A percentile compares a stretch with the other conserved stretches of the same genome.
These are phyloP conservation scores for Euphrasia arctica DNA, from an alignment of 305 asterid species.

Conservation along the genomic window DNA sequence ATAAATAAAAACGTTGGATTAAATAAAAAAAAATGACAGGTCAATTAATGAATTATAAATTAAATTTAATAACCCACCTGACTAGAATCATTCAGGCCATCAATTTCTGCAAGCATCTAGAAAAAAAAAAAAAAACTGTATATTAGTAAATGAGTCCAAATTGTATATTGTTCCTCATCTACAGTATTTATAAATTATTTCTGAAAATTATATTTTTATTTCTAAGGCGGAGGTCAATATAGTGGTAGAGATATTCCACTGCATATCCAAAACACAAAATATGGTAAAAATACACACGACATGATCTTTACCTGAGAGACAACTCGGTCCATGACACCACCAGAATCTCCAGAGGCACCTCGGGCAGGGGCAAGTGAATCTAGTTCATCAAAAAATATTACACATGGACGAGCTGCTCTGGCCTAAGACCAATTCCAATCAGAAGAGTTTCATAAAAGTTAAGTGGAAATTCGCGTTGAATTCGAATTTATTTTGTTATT, in stretches of 20 bases:
- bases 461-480: slow-evolving; percentile 4
- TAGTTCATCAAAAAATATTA: slow-evolving; percentile 95
- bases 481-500: neutral
- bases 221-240: too few species aligned
- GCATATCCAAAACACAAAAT: slow-evolving; percentile 5
- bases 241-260: neutral
- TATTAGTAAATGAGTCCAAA: slow-evolving; percentile 22
- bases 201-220: too few species aligned
- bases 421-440: slow-evolving; percentile 51
- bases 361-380: slow-evolving; percentile 99
- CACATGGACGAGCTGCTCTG: slow-evolving; percentile 99
- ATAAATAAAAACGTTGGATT: neutral
- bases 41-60: neutral
- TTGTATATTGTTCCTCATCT: too few species aligned
- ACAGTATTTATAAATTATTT: too few species aligned
- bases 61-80: slow-evolving; percentile 48
- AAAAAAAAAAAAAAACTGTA: slow-evolving; percentile 17
- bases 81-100: slow-evolving; percentile 83
- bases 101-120: slow-evolving; percentile 98
- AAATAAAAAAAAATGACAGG: neutral
- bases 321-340: slow-evolving; percentile 97
- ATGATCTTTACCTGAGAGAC: slow-evolving; percentile 77
- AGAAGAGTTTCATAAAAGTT: slow-evolving; percentile 19
- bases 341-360: slow-evolving; percentile 99
- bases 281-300: slow-evolving; percentile 3